Base-by-base conservation (phyloP, 2,329 filamentous ascomycete genomes). In the Ascosphaera apis region DNA sequence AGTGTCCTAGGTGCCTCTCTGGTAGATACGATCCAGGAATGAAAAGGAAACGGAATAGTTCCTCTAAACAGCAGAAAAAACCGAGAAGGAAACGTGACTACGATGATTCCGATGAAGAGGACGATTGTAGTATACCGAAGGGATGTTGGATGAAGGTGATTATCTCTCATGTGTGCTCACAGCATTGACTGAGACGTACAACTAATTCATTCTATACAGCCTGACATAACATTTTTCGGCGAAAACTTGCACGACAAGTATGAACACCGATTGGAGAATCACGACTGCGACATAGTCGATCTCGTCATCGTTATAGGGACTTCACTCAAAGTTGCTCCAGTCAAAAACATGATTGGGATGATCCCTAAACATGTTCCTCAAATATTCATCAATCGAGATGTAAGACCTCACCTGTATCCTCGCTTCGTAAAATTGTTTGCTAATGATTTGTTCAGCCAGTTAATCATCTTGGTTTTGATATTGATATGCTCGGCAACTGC, bases 151-250 rank as follows among this genome's bases (percentile, higher is more conserved):
- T 91, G 82, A 92, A 70, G 55, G 60, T 56, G 43, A 36, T 48
- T 35, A 23, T n/a, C 15, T 5, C n/a, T n/a, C n/a, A n/a, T n/a
- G n/a, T n/a, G n/a, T n/a, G n/a, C n/a, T n/a, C n/a, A n/a, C n/a
- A n/a, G n/a, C n/a, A n/a, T n/a, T n/a, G n/a, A n/a, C n/a, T 3
- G 13, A 18, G 13, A 15, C 2, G 25, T 36, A 16, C 17, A 9
- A 4, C 12, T 21, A 31, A 30, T 36, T 41, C 23, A 42, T 28
- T 19, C n/a, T 49, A 15, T 47, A 47, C 1, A 68, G 65, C 88
- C 88, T 6, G 86, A 95, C 58, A 95, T 98, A 50, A 95, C 82
- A 33, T 95, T 98, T 61, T 95, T 95, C 48, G 86, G 86, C 45
- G 88, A 98, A 58, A 67, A 74, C 35, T 72, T 98, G 1, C 84